Evolutionary conservation across 2,329 filamentous ascomycete genomes (phyloP).

Genomic region (Pseudocercospora eumusae): DNA sequence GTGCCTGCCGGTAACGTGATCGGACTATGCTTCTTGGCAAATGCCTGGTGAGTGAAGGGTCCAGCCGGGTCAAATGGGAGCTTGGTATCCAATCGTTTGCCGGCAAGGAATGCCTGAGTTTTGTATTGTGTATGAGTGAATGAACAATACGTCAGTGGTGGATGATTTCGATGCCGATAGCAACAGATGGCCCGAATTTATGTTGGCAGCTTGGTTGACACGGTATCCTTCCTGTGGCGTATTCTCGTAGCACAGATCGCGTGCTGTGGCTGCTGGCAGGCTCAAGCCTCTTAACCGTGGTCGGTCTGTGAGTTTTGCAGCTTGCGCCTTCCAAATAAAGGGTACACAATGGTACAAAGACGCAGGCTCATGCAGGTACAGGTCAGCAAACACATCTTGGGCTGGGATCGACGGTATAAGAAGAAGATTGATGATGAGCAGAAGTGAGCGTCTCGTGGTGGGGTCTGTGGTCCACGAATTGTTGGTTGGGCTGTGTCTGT

Average conservation of each 20-base stretch:
- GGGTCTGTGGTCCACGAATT: constrained; percentile 3
- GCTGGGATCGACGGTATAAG: constrained; percentile 1
- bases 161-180: background rate
- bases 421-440: background rate
- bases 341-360: constrained; percentile 1
- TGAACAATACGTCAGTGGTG: background rate
- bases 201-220: background rate
- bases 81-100: background rate
- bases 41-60: constrained; percentile 11
- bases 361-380: constrained; percentile 6
- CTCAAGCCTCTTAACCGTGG: background rate
- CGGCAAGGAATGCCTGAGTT: background rate
- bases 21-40: constrained; percentile 7
- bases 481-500: background rate
- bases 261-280: background rate
- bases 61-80: background rate
- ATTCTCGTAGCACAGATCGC: background rate
- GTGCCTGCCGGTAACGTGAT: constrained; percentile 13
- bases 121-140: background rate
- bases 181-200: background rate
- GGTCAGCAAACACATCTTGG: background rate
- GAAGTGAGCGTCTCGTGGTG: background rate
- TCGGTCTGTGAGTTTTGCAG: background rate
- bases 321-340: background rate
- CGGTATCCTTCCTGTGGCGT: background rate